Conservation (phyloP, 495 filamentous ascomycete genomes). For the Aspergillus olivimuriae region DNA sequence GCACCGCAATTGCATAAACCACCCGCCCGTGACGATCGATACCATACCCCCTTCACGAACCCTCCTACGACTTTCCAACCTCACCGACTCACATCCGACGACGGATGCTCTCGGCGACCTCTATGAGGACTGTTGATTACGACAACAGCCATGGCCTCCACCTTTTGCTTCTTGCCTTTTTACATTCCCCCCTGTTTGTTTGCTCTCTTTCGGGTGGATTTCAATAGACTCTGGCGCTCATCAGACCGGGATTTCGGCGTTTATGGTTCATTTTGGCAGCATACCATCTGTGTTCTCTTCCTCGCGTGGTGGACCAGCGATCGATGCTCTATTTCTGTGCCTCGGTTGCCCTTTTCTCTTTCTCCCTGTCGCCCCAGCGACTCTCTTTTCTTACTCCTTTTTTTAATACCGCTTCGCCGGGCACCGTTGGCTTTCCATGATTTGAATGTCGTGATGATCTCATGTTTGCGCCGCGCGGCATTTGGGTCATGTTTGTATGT, state of each 20-base stretch:
- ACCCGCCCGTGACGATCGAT: conserved; percentile 6
- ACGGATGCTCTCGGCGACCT: background rate
- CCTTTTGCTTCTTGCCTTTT: conserved; percentile 10
- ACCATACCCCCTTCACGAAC: too few species aligned
- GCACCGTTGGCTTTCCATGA: conserved; percentile 3
- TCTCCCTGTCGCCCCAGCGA: background rate
- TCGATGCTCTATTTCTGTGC: conserved; percentile 12
- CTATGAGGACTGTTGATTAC: background rate
- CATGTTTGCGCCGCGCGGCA: conserved; percentile 11
- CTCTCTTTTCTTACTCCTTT: conserved; percentile 2
- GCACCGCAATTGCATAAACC: conserved; percentile 33
- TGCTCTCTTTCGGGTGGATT: conserved; percentile 12
- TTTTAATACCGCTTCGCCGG: conserved; percentile 6
- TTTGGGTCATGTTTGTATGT: conserved; percentile 15
- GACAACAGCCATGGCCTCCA: conserved; percentile 7
- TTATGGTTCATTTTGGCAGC: conserved; percentile 12
- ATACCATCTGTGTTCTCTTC: conserved; percentile 8
- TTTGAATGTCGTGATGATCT: conserved; percentile 16
- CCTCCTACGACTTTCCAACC: too few species aligned
- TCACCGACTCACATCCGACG: background rate
- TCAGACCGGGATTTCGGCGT: conserved; percentile 27
- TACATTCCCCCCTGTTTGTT: conserved; percentile 6
- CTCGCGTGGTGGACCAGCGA: conserved; percentile 18
- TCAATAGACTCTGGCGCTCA: conserved; percentile 37
- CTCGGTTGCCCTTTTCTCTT: conserved; percentile 2